Evolutionary conservation across 169 alveolate species (phyloP).

Genomic region (Plasmodium sp.): DNA sequence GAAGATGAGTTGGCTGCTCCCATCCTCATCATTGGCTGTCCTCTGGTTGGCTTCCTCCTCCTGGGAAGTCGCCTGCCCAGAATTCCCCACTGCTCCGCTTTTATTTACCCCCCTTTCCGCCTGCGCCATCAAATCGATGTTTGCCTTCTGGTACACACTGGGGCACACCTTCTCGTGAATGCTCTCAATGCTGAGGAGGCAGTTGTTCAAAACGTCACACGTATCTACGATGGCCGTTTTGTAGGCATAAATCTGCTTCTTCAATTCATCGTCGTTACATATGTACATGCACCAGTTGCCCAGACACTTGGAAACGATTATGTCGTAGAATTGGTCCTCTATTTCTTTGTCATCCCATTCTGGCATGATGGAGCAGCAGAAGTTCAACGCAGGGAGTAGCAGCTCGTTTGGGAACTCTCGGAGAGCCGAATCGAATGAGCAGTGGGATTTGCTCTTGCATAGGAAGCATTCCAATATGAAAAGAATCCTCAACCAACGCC

Average conservation of each 20-base stretch:
- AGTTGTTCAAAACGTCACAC: conserved; percentile 66
- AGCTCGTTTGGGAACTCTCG: conserved; percentile 79
- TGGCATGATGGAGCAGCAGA: conserved; percentile 77
- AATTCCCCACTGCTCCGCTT: not conserved
- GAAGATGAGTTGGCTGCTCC: not conserved
- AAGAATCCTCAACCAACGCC: conserved; percentile 82
- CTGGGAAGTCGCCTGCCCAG: not conserved
- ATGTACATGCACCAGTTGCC: conserved; percentile 83
- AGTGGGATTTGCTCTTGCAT: conserved; percentile 76
- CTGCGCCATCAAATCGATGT: not conserved
- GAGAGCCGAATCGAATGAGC: conserved; percentile 78
- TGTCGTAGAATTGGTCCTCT: conserved; percentile 81
- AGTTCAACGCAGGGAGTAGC: conserved; percentile 79
- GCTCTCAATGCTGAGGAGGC: conserved; percentile 25
- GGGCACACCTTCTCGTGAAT: conserved; percentile 26
- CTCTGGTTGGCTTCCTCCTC: not conserved
- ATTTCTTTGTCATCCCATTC: conserved; percentile 78
- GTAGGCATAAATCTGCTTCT: conserved; percentile 80
- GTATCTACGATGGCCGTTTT: conserved; percentile 80
- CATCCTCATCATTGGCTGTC: conserved; percentile 1
- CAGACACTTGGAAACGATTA: conserved; percentile 79
- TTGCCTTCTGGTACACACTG: conserved; percentile 41
- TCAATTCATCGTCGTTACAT: conserved; percentile 72
- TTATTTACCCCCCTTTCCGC: not conserved
- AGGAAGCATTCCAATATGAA: conserved; percentile 80